These are phyloP conservation scores for Xylariaceae sp. DNA, from an alignment of 2,329 filamentous ascomycete genomes.

Conservation along the genomic window DNA sequence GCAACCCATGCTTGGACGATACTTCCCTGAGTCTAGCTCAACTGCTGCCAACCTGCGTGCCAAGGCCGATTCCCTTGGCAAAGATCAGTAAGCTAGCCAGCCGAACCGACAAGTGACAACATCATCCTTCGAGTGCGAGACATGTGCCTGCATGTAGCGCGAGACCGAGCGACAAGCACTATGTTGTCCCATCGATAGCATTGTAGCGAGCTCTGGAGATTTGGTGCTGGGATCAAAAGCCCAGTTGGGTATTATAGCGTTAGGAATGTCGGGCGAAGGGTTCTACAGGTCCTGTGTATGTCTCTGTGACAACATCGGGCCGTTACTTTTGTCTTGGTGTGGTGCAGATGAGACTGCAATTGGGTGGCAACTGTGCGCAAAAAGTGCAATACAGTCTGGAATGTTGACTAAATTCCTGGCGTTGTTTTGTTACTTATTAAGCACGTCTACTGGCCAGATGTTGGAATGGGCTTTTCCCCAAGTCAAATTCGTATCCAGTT, in stretches of 20 bases:
- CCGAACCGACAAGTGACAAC: constrained; percentile 11
- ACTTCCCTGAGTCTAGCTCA: constrained; percentile 68
- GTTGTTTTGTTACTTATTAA: no score
- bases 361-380: no score
- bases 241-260: constrained; percentile 7
- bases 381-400: no score
- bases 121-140: constrained; percentile 14
- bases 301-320: no score
- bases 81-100: constrained; percentile 51
- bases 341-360: no score
- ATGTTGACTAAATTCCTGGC: no score
- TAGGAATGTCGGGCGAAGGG: not conserved
- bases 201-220: constrained; percentile 12
- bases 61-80: constrained; percentile 75
- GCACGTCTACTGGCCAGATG: no score
- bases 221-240: not conserved
- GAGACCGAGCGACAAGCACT: constrained; percentile 13
- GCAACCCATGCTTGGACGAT: constrained; percentile 83
- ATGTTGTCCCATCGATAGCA: constrained; percentile 9
- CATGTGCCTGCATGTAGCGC: constrained; percentile 19
- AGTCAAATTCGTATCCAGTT: no score
- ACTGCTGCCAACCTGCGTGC: constrained; percentile 83
- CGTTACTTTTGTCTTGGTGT: no score
- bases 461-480: no score
- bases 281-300: no score